A percentile compares a stretch with the other conserved stretches of the same genome.
Evolutionary conservation across 495 filamentous ascomycete genomes (phyloP).

Genomic region (Antarctomyces pellizariae): DNA sequence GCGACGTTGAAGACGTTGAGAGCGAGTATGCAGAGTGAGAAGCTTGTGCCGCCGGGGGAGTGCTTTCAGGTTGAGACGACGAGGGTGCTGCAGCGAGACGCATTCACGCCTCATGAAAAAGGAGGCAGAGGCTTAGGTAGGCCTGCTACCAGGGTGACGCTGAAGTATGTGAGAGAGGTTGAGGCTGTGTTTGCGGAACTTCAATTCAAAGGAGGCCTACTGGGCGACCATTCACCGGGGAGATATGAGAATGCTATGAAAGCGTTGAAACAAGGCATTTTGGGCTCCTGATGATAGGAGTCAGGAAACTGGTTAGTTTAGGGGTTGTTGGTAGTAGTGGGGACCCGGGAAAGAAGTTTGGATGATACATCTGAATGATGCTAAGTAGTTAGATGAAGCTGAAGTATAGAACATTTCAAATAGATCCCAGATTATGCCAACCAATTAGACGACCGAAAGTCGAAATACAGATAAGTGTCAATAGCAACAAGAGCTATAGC

Average conservation of each 20-base stretch:
- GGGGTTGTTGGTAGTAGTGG: no score
- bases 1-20: slow-evolving; percentile 40
- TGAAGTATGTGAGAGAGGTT: slow-evolving; percentile 41
- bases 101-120: slow-evolving; percentile 18
- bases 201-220: slow-evolving; percentile 45
- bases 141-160: slow-evolving; percentile 38
- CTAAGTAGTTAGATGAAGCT: no score
- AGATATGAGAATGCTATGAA: slow-evolving; percentile 41
- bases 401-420: no score
- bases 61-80: slow-evolving; percentile 48
- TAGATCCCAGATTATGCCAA: no score
- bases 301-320: no score
- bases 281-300: no score
- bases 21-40: slow-evolving; percentile 42
- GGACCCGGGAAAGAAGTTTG: no score
- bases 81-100: slow-evolving; percentile 32
- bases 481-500: no score
- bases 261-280: slow-evolving; percentile 27
- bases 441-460: no score
- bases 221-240: slow-evolving; percentile 55
- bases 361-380: no score
- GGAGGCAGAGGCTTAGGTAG: slow-evolving; percentile 22
- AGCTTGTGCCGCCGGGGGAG: slow-evolving; percentile 54
- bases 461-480: no score
- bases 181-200: slow-evolving; percentile 46